phyloP scores from a whole-genome alignment of 2,329 filamentous ascomycete species.

The Fusarium tricinctum region DNA sequence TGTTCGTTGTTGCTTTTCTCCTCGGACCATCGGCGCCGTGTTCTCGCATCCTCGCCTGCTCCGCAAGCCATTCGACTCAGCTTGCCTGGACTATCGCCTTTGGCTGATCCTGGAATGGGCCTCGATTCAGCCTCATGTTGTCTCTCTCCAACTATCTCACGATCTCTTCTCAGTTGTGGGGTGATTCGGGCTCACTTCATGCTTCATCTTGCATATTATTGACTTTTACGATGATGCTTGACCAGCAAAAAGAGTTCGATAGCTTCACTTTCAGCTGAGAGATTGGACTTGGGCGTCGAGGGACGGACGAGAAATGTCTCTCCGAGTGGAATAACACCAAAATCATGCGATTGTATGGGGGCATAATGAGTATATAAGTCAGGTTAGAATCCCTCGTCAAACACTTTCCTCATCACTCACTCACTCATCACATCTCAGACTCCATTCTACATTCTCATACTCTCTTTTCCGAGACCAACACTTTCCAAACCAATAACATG shows the following conservation, averaged over 20 bases:
- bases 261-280: background rate
- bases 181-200: background rate
- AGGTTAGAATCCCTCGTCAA: background rate
- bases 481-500: conserved; percentile 33
- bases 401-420: conserved; percentile 24
- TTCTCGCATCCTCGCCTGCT: background rate
- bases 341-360: background rate
- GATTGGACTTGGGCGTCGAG: background rate
- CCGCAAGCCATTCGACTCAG: background rate
- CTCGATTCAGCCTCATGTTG: conserved; percentile 9
- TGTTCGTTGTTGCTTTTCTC: too few species aligned
- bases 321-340: accelerated
- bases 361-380: conserved; percentile 16
- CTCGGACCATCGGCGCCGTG: background rate
- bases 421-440: conserved; percentile 19
- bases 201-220: background rate
- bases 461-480: conserved; percentile 23
- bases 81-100: background rate
- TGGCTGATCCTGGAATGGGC: background rate
- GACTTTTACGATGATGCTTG: background rate
- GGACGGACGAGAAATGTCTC: background rate
- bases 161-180: background rate
- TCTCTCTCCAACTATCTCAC: background rate
- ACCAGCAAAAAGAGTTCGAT: conserved; percentile 32
- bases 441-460: conserved; percentile 11